Evolutionary conservation across 208 protist genomes (phyloP), one percentile per base, ranked within the genome.

Genomic region (Leptomonas seymouri): DNA sequence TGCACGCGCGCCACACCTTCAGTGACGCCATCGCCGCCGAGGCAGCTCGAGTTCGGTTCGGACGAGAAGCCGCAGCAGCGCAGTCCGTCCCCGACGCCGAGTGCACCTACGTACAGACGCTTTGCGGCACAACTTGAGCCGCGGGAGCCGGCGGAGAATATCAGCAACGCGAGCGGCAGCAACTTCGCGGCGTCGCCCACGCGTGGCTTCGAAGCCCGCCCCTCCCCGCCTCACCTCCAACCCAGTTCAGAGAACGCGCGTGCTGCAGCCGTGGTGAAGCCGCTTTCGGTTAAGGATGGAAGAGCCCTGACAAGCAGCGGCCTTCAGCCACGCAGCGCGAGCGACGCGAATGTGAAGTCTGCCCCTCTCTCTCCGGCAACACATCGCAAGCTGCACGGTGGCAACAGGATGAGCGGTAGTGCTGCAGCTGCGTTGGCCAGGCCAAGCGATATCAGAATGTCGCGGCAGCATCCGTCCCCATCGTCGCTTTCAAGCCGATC

Each of bases 1-100:
- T 16, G 45, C 62, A 76, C 63, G 31, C 64, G 30, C 36, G 67
- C n/a, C 46, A 3, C 69, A 16, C 6, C 42, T 16, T 58, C 53
- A 12, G 27, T 46, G 21, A 46, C 54, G 41, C 65, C 36, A 11
- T 56, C 56, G 20, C 46, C 54, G 31, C 5, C 46, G 20, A 21
- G 34, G 11, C 41, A 27, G 6, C 42, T 30, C 23, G 30, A 62
- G 23, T 36, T 56, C 49, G 50, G 25, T 28, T 58, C 62, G 31
- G 41, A 49, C 59, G 61, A 60, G 16, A 36, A 50, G 20, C 14
- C 0, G 45, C 30, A 21, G 44, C 42, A 50, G 28, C 59, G 48
- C 46, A 66, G 60, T 44, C 46, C 60, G 5, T 66, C 60, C 16
- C 60, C 60, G 48, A 8, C 23, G 14, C 60, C 60, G 44, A 42